Evolutionary conservation across 2,329 filamentous ascomycete genomes (phyloP).

Genomic region (Colletotrichum karsti): DNA sequence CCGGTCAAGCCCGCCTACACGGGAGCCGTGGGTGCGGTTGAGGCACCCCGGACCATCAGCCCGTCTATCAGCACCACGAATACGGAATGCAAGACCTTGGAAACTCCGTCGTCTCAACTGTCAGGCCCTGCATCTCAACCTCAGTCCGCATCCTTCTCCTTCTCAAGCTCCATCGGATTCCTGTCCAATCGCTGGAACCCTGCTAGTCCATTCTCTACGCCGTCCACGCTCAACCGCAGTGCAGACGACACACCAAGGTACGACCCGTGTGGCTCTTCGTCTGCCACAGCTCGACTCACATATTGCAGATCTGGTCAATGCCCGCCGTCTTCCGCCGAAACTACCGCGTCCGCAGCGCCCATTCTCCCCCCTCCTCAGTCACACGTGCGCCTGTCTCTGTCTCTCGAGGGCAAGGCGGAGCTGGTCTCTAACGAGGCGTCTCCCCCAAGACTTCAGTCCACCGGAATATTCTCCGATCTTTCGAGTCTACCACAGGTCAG

Average conservation of each 20-base stretch:
- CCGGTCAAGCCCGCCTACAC: neutral
- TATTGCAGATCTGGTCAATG: conserved; percentile 51
- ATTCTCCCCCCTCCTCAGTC: conserved; percentile 47
- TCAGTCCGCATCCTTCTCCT: conserved; percentile 44
- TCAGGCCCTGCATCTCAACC: conserved; percentile 8
- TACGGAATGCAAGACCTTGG: neutral
- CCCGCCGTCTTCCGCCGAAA: conserved; percentile 50
- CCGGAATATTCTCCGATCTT: conserved; percentile 56
- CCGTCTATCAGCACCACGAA: neutral
- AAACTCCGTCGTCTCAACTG: conserved; percentile 15
- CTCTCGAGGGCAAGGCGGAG: conserved; percentile 90
- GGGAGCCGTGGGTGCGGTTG: neutral
- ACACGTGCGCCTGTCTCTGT: conserved; percentile 82
- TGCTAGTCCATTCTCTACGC: conserved; percentile 59
- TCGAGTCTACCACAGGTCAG: conserved; percentile 57
- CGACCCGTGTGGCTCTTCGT: conserved; percentile 26
- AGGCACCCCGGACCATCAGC: neutral
- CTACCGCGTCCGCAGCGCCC: conserved; percentile 42
- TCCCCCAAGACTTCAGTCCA: conserved; percentile 69
- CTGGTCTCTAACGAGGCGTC: conserved; percentile 76
- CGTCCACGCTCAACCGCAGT: conserved; percentile 48
- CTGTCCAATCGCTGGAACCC: conserved; percentile 66
- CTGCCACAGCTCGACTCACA: conserved; percentile 24
- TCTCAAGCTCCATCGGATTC: conserved; percentile 57
- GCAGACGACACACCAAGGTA: conserved; percentile 57